Evolutionary conservation across 345 rosid species (phyloP), one percentile per base, ranked within the genome.

Genomic region (Melaleuca quinquenervia): DNA sequence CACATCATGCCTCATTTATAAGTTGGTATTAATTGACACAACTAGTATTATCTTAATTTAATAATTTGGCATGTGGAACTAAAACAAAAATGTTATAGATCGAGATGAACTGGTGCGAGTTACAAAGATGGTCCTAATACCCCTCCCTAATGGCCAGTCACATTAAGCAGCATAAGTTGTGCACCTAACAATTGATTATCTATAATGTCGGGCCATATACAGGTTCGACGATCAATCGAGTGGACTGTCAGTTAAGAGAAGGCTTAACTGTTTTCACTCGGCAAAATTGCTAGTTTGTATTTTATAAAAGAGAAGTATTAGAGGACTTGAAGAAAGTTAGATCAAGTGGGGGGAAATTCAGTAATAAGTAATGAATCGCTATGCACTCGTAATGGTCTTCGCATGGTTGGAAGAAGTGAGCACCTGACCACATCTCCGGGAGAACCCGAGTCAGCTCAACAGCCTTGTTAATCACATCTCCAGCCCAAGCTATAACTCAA

Each of bases 1-100:
- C 52, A 51, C 52, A 51, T 51, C 52, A 4, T 13, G 18, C 6
- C 16, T 58, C 12, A 58, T 58, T 58, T 58, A n/a, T 0, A n/a
- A 58, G 36, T 58, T 0, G 70, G 12, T 16, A n/a, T n/a, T 58
- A 58, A 58, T 58, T 58, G 32, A 58, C 16, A 58, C 0, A 0
- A 58, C 0, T 6, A 0, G n/a, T n/a, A 26, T 58, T 0, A 6
- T 58, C 0, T 0, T 58, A n/a, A n/a, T 55, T 11, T 32, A 58
- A n/a, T 12, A 12, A 58, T 58, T 58, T 12, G 32, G 36, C 70
- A n/a, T n/a, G 3, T 58, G 12, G 16, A 58, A 58, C 2, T n/a
- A 58, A 58, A 58, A n/a, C n/a, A n/a, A n/a, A 58, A 3, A 58
- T 5, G 29, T 58, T 12, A n/a, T n/a, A 58, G 32, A 56, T 12